These are phyloP conservation scores for Colletotrichum kahawae DNA, from an alignment of 2,329 filamentous ascomycete species.

Conservation along the genomic window DNA sequence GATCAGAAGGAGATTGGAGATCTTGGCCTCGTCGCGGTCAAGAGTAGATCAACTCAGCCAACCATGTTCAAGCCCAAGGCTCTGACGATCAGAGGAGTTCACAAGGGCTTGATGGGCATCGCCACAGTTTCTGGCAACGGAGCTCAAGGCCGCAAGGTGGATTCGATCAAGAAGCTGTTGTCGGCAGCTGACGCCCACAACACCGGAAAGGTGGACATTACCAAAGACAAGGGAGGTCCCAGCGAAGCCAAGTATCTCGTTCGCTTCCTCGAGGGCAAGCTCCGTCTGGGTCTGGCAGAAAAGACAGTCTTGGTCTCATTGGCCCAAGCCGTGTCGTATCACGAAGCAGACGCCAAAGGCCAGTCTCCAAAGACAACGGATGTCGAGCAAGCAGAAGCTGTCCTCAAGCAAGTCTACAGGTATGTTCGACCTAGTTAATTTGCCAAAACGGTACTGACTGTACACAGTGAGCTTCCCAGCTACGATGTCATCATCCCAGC, in stretches of 20 bases:
- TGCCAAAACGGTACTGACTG: conserved; percentile 35
- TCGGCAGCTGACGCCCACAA: conserved; percentile 82
- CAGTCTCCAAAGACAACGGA: conserved; percentile 76
- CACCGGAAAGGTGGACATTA: conserved; percentile 84
- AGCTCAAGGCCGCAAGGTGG: conserved; percentile 88
- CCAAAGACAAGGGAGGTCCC: conserved; percentile 88
- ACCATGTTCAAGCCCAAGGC: conserved; percentile 99
- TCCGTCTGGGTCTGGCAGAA: conserved; percentile 89
- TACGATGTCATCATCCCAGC: conserved; percentile 95
- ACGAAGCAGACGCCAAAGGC: conserved; percentile 76
- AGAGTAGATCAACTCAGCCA: conserved; percentile 91
- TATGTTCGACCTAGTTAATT: conserved; percentile 38
- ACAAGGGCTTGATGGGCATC: conserved; percentile 86
- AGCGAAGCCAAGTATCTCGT: conserved; percentile 96
- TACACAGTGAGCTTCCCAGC: conserved; percentile 82
- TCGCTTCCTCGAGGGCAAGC: conserved; percentile 91
- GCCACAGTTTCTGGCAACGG: conserved; percentile 87
- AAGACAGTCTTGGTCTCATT: conserved; percentile 89
- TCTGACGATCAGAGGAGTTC: conserved; percentile 84
- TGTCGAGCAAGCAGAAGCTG: conserved; percentile 81
- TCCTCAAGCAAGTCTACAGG: conserved; percentile 91
- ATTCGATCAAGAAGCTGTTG: conserved; percentile 94
- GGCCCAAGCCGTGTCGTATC: conserved; percentile 84
- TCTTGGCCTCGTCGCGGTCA: conserved; percentile 90
- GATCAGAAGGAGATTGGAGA: conserved; percentile 98